Percentiles rank a stretch among this genome's conserved stretches.
Evolutionary conservation across 805 yeast species (phyloP).

Genomic region (Nakazawaea wyomingensis): DNA sequence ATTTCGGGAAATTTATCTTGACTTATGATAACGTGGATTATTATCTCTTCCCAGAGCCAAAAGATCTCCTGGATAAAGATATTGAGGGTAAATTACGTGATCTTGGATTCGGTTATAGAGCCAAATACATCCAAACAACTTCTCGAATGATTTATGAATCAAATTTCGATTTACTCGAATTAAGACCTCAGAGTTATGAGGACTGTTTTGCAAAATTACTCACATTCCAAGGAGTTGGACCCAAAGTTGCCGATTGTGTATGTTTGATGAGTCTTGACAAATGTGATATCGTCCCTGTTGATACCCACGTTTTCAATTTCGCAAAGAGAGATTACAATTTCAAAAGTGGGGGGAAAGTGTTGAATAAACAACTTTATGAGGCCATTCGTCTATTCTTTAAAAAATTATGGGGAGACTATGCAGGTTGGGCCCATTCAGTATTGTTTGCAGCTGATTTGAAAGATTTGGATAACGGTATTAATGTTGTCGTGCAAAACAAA

Average conservation of each 20-base stretch:
- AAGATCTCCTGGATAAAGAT: constrained; percentile 32
- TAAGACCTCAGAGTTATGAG: constrained; percentile 43
- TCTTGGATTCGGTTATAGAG: constrained; percentile 84
- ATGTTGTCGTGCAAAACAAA: constrained; percentile 18
- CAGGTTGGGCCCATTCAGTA: constrained; percentile 99
- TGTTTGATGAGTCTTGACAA: constrained; percentile 86
- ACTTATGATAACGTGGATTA: constrained; percentile 39
- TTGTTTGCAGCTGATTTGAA: constrained; percentile 78
- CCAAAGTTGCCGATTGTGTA: constrained; percentile 97
- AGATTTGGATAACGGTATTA: constrained; percentile 67
- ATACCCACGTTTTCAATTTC: constrained; percentile 90
- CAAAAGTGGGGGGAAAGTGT: constrained; percentile 34
- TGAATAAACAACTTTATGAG: constrained; percentile 48
- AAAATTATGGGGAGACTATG: constrained; percentile 79
- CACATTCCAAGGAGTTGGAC: constrained; percentile 84
- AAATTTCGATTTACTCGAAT: constrained; percentile 31
- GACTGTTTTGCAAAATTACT: constrained; percentile 56
- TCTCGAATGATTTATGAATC: constrained; percentile 47
- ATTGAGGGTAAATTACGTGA: constrained; percentile 31
- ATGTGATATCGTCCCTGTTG: constrained; percentile 88
- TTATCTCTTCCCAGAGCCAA: constrained; percentile 73
- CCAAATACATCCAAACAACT: constrained; percentile 78
- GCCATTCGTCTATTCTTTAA: constrained; percentile 56
- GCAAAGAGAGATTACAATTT: constrained; percentile 77
- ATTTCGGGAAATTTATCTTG: constrained; percentile 58